Evolutionary conservation across 202 grass and related monocot genomes (phyloP), one percentile per base, ranked within the genome.

Genomic region (Dendrocalamus latiflorus): DNA sequence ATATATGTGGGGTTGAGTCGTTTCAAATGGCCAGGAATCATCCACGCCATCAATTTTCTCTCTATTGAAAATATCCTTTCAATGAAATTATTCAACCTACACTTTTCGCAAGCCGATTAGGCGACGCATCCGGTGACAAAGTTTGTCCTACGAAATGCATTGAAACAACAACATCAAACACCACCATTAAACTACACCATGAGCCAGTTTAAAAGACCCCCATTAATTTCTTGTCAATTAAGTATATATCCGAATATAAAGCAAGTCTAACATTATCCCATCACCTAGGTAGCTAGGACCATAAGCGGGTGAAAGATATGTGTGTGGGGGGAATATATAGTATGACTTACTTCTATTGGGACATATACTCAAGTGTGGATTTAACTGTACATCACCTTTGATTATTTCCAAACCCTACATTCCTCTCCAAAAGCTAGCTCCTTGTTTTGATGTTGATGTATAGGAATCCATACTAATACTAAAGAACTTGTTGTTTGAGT

Each of bases 31-130:
- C 25, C 6, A 83, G 69, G 80, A 83, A 80, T 90, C 84, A 42
- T 17, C 73, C 68, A 20, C 88, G 33, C 75, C 68, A 83, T 83
- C 55, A 48, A 18, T 55, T 75, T 53, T 48, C 20, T 79, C 47
- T 70, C 68, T 8, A 9, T 1, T 0, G 20, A 54, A 83, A 83
- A 55, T 53, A 62, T 57, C 6, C 22, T 75, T 43, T 22, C 0
- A 1, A n/a, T 61, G 82, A 90, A 90, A 90, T 83, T 64, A 59
- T 75, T 36, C 15, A 64, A 47, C 75, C 33, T 57, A 87, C 88
- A 90, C 80, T 80, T 90, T 90, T 90, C 88, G 80, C 69, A 60
- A 30, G 83, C 62, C 56, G 75, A 87, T 90, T 90, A 66, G 84
- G 25, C 69, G 74, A 86, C 8, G 9, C 84, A 86, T 80, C 75